These are phyloP conservation scores for Podaxis sp. DNA, from an alignment of 768 basidiomycete genomes.

Conservation along the genomic window DNA sequence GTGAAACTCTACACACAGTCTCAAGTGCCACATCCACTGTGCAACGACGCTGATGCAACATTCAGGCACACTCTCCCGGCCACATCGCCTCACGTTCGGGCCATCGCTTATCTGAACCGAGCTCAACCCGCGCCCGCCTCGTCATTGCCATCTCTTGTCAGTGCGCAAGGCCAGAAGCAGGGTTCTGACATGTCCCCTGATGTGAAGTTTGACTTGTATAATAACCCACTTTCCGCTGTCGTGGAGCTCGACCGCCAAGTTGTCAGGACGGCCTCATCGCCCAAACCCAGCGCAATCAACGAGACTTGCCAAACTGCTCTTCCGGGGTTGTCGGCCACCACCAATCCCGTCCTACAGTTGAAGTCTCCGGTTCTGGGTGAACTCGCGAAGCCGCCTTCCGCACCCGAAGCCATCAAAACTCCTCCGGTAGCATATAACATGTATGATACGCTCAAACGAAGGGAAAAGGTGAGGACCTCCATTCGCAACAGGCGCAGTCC, in stretches of 20 bases:
- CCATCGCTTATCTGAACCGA: background rate
- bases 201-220: background rate
- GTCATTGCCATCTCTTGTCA: background rate
- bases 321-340: background rate
- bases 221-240: background rate
- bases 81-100: background rate
- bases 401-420: background rate
- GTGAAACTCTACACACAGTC: constrained; percentile 8
- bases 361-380: background rate
- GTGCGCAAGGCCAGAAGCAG: background rate
- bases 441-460: background rate
- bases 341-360: background rate
- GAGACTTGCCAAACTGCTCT: background rate
- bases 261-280: constrained; percentile 2
- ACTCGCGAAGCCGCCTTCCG: background rate
- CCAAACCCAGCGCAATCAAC: constrained; percentile 8
- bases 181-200: background rate
- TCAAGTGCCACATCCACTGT: background rate
- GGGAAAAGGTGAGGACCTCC: constrained; percentile 14
- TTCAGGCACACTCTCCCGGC: background rate
- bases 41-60: background rate
- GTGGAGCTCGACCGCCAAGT: constrained; percentile 2
- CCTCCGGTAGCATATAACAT: constrained; percentile 2
- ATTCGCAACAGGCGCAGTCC: constrained; percentile 34
- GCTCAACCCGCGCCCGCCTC: background rate